Percentiles rank a stretch among this genome's conserved stretches.
Evolutionary conservation across 352 stramenopile genomes (phyloP).

Genomic region (Globisporangium orthogonon): DNA sequence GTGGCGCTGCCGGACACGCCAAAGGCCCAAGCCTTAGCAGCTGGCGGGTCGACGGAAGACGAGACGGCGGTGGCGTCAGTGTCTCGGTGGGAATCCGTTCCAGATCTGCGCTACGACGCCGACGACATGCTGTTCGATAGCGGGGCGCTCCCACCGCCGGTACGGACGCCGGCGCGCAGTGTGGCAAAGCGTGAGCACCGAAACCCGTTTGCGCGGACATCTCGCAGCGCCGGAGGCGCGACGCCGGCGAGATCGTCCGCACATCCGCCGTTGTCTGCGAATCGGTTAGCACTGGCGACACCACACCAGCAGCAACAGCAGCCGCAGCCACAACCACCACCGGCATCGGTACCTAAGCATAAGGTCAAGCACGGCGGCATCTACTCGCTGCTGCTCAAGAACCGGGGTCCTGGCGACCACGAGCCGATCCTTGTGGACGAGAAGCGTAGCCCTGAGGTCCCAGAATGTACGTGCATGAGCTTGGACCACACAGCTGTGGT

Average conservation of each 20-base stretch:
- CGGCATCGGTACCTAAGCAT: conserved; percentile 23
- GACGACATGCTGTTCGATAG: not conserved
- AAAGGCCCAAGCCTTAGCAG: not conserved
- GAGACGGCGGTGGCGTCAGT: not conserved
- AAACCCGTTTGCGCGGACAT: not conserved
- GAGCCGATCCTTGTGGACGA: conserved; percentile 48
- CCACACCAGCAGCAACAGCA: not conserved
- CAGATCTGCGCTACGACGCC: conserved; percentile 14
- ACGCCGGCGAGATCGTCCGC: not conserved
- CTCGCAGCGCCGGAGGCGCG: not conserved
- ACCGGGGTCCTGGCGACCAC: conserved; percentile 29
- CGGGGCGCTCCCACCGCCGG: not conserved
- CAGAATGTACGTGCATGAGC: conserved; percentile 7
- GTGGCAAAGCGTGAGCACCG: conserved; percentile 5
- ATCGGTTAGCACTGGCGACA: not conserved
- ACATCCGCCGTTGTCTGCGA: not conserved
- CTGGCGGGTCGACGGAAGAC: too few species aligned
- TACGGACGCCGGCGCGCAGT: conserved; percentile 4
- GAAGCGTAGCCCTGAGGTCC: conserved; percentile 19
- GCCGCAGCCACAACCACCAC: not conserved
- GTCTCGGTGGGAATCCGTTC: conserved; percentile 20
- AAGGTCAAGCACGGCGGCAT: conserved; percentile 74
- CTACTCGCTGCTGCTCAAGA: conserved; percentile 72
- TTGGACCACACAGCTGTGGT: not conserved
- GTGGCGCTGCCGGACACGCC: conserved; percentile 45